Percentiles rank a stretch among this genome's conserved stretches.
Conservation (phyloP, 148 eudicot genomes). For the Drosera capensis region DNA sequence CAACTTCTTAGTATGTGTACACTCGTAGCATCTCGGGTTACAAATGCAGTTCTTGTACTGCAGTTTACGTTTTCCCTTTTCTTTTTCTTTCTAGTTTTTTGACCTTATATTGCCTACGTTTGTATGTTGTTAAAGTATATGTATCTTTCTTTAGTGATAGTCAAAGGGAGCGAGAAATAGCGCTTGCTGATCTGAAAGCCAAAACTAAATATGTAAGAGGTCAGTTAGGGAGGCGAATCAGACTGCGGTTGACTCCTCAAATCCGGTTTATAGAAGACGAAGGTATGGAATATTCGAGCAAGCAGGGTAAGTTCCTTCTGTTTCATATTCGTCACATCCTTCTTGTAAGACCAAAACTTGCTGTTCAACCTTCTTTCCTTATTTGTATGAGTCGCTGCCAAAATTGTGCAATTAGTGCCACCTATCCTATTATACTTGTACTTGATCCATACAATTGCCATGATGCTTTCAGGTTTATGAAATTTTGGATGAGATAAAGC, state of each 20-base stretch:
- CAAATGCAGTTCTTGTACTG: too few relatives aligned
- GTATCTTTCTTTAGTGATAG: constrained; percentile 93
- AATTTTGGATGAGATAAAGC: constrained; percentile 78
- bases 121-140: constrained; percentile 83
- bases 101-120: background rate
- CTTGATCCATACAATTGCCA: constrained; percentile 1
- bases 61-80: too few relatives aligned
- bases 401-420: background rate
- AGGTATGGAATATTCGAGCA: constrained; percentile 81
- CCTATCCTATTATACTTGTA: background rate
- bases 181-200: constrained; percentile 71
- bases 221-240: constrained; percentile 80
- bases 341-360: too few relatives aligned
- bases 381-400: background rate
- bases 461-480: constrained; percentile 59
- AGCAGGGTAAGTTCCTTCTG: constrained; percentile 53
- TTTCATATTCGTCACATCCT: too few relatives aligned
- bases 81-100: too few relatives aligned
- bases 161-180: constrained; percentile 94
- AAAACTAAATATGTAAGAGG: constrained; percentile 86
- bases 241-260: constrained; percentile 84
- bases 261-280: constrained; percentile 89
- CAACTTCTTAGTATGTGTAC: too few relatives aligned
- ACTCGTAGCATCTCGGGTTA: too few relatives aligned
- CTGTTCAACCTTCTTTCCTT: background rate